Percentiles rank a stretch among this genome's conserved stretches.
Conservation (phyloP, 2,329 filamentous ascomycete species). For the Ascochyta viciae-villosae region DNA sequence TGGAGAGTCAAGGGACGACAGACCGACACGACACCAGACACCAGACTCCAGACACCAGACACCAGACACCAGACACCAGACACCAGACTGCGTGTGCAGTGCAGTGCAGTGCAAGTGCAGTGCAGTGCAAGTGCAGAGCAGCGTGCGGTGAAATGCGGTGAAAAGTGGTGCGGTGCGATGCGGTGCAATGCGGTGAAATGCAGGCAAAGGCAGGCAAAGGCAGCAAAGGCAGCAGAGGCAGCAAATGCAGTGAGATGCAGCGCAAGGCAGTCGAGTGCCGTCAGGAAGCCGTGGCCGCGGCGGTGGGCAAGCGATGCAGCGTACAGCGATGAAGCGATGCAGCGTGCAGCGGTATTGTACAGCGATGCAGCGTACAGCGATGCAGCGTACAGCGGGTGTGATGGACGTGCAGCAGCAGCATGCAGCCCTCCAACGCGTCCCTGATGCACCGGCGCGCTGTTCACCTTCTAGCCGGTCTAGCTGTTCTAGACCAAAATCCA, state of each 20-base stretch:
- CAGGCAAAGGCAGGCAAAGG: background rate
- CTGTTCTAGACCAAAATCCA: constrained; percentile 13
- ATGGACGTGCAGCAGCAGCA: background rate
- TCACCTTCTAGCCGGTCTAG: too few relatives aligned
- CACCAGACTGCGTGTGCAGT: background rate
- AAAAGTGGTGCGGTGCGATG: too few relatives aligned
- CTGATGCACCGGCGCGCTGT: background rate
- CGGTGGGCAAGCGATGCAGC: constrained; percentile 3
- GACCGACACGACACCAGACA: background rate
- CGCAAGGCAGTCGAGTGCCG: too few relatives aligned
- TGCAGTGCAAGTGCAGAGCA: background rate
- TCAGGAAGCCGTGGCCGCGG: background rate
- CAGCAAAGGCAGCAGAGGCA: too few relatives aligned
- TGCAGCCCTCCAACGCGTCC: constrained; percentile 17
- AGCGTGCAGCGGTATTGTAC: background rate
- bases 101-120: background rate
- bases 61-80: background rate
- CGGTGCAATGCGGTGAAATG: background rate
- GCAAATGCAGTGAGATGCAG: too few relatives aligned
- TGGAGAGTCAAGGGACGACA: background rate
- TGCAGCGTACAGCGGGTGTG: constrained; percentile 1
- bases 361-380: background rate
- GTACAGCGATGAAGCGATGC: background rate
- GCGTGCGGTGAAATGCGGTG: too few relatives aligned
- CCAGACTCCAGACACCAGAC: too few relatives aligned